Conservation (phyloP, 768 basidiomycete species). For the Phaeotremella fagi region DNA sequence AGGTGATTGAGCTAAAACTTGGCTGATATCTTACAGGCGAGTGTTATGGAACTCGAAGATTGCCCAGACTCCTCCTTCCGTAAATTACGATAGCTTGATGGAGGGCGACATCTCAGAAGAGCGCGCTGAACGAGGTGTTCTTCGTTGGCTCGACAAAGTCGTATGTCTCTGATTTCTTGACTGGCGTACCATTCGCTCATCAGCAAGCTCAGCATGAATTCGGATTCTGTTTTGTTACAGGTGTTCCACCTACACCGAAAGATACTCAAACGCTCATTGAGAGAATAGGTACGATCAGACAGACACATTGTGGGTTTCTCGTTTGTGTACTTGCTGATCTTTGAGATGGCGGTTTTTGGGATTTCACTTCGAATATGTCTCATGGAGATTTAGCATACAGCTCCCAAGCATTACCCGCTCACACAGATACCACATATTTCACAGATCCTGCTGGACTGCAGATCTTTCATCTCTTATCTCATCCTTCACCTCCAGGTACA, state of each 20-base stretch:
- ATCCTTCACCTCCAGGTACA: constrained; percentile 58
- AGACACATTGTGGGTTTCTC: constrained; percentile 63
- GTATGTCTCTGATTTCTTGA: constrained; percentile 52
- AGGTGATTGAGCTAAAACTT: constrained; percentile 52
- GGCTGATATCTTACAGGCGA: constrained; percentile 54
- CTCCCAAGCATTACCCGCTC: constrained; percentile 75
- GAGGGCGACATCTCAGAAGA: constrained; percentile 38
- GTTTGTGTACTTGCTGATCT: neutral
- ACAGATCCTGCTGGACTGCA: constrained; percentile 95
- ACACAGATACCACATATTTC: constrained; percentile 73
- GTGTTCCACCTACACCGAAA: constrained; percentile 72
- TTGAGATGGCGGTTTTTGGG: constrained; percentile 96
- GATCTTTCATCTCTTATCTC: constrained; percentile 84
- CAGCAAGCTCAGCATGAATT: constrained; percentile 61
- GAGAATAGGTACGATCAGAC: constrained; percentile 79
- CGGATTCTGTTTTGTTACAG: constrained; percentile 82
- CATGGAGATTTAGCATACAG: constrained; percentile 95
- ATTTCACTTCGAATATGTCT: constrained; percentile 84
- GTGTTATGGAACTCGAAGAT: constrained; percentile 79
- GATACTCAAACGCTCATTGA: constrained; percentile 73
- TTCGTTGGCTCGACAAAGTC: constrained; percentile 74
- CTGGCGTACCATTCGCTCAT: neutral
- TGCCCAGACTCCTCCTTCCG: constrained; percentile 64
- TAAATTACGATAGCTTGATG: constrained; percentile 69
- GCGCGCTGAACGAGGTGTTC: constrained; percentile 61